A percentile compares a stretch with the other conserved stretches of the same genome.
phyloP scores from a whole-genome alignment of 1,139 yeast genomes.

The Meyerozyma guilliermondii region DNA sequence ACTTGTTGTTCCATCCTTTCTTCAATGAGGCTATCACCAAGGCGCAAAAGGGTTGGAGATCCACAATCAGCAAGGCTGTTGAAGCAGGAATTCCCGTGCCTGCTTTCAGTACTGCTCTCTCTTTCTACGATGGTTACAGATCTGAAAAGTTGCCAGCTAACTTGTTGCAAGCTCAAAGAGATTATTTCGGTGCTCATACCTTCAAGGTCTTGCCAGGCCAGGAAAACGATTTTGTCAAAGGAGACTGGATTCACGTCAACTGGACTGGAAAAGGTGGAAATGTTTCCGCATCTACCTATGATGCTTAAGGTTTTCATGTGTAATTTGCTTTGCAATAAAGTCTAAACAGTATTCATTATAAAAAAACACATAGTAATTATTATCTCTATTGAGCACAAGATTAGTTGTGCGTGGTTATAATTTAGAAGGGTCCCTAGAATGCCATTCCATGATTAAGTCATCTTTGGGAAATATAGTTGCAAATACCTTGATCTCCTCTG shows the following conservation, averaged over 20 bases:
- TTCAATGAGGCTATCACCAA: slow-evolving; percentile 85
- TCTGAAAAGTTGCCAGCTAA: slow-evolving; percentile 94
- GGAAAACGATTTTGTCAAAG: slow-evolving; percentile 68
- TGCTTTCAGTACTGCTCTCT: slow-evolving; percentile 93
- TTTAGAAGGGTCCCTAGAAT: slow-evolving; percentile 48
- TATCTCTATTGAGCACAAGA: neutral
- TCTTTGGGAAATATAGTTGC: slow-evolving; percentile 98
- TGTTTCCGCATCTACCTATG: slow-evolving; percentile 90
- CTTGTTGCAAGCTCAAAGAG: slow-evolving; percentile 98
- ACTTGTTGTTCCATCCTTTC: slow-evolving; percentile 93
- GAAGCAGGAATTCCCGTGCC: slow-evolving; percentile 93
- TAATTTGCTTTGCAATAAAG: neutral
- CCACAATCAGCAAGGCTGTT: slow-evolving; percentile 72
- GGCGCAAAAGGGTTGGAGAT: slow-evolving; percentile 97
- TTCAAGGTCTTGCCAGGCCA: slow-evolving; percentile 89
- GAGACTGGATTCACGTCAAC: slow-evolving; percentile 87
- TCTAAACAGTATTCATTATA: neutral
- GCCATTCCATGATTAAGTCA: slow-evolving; percentile 78
- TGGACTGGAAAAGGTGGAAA: slow-evolving; percentile 99
- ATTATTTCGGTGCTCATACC: slow-evolving; percentile 99
- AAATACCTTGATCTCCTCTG: slow-evolving; percentile 91
- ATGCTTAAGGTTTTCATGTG: slow-evolving; percentile 50
- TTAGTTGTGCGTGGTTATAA: neutral
- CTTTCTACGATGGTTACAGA: slow-evolving; percentile 99
- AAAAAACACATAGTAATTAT: neutral